Conservation (phyloP, 805 yeast genomes). For the Cyberlindnera mycetangii region DNA sequence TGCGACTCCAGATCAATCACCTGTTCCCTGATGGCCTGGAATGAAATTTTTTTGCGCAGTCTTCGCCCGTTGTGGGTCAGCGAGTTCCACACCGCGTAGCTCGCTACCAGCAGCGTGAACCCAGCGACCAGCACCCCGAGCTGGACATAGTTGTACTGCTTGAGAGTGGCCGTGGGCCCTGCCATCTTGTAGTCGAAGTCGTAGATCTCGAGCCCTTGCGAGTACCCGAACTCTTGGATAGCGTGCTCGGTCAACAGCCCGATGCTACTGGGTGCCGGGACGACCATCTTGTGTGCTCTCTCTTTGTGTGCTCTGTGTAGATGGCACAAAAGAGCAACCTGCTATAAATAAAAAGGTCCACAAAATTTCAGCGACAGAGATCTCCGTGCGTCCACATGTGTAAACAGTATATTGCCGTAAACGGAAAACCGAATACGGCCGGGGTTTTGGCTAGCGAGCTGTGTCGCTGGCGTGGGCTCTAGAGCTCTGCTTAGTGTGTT, state of each 20-base stretch:
- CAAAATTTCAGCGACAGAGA: no score
- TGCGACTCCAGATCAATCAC: constrained; percentile 6
- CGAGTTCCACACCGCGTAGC: no score
- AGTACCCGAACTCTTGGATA: constrained; percentile 24
- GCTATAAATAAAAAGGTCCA: no score
- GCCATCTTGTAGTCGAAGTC: constrained; percentile 21
- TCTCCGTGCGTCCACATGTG: no score
- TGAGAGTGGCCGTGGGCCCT: not conserved
- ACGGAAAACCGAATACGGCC: no score
- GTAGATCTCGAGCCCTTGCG: constrained; percentile 14
- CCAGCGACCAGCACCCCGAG: no score
- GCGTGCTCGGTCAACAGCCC: constrained; percentile 29
- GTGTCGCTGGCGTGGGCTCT: no score
- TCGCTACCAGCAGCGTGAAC: no score
- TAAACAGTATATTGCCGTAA: no score
- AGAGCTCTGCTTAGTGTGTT: no score
- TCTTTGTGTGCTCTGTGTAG: not conserved
- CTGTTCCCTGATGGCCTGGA: constrained; percentile 2
- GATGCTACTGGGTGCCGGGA: constrained; percentile 25
- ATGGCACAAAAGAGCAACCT: not conserved
- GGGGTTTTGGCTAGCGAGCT: no score
- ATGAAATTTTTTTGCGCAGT: not conserved
- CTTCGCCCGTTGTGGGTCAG: not conserved
- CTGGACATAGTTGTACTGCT: not conserved
- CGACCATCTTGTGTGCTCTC: constrained; percentile 19